Evolutionary conservation across 2,329 filamentous ascomycete genomes (phyloP), one percentile per base, ranked within the genome.

Genomic region (Zymoseptoria brevis): DNA sequence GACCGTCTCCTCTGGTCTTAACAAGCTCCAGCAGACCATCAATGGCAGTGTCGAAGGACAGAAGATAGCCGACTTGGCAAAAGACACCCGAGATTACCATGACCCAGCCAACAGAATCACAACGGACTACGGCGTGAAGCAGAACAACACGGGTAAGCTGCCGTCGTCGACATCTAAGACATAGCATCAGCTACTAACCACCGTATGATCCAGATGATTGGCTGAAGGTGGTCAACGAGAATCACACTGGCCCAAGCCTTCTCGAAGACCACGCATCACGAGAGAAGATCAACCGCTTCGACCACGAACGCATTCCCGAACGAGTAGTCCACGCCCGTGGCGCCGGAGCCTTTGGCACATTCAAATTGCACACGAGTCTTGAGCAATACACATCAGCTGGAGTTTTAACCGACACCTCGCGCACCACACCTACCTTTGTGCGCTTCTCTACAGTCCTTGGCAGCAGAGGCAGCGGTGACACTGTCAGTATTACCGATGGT

Each of bases 251-350:
- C 0, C 87, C 89, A 0, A 72, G 74, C 67, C 76, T 92, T 0
- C 72, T 94, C 2, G 89, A 94, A 69, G 89, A 94, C 64, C 79
- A 81, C 8, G 85, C 89, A 67, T 84, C 75, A 0, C 80, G 89
- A 11, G 89, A 94, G 72, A 91, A 88, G 84, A 87, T 88, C 48
- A 82, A 85, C 71, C 85, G 87, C 26, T 92, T 94, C 68, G 89
- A 93, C 60, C 88, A 89, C 67, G 85, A 88, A 67, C 80, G 85
- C 54, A 87, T 87, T 59, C 85, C 85, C 2, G 85, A 87, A 69
- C 79, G 84, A 63, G 85, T 87, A 19, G 85, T 88, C 1, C 85
- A 88, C 68, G 85, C 86, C 19, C 80, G 84, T 58, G 85, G 85
- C 45, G 77, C 82, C 11, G 85, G 80, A 53, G 86, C 85, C 13